A percentile compares a stretch with the other conserved stretches of the same genome.
Conservation (phyloP, 2,329 filamentous ascomycete genomes). For the Neopestalotiopsis sp. region DNA sequence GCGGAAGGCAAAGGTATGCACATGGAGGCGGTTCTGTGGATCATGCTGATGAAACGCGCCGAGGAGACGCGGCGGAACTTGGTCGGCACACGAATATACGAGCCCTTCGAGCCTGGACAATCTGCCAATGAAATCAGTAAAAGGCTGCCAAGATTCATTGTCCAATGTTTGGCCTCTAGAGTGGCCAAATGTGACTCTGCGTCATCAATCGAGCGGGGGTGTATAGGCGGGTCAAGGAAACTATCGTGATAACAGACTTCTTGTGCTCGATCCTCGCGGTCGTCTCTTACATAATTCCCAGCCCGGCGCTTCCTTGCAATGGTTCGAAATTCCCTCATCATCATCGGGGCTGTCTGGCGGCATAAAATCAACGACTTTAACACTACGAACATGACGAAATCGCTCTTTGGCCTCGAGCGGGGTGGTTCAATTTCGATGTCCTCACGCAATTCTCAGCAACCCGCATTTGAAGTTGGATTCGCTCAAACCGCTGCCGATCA, state of each 20-base stretch:
- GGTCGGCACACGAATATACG: background rate
- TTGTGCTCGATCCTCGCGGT: background rate
- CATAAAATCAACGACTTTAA: background rate
- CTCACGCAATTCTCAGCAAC: background rate
- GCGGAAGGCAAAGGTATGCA: conserved; percentile 1
- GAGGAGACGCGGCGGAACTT: conserved; percentile 3
- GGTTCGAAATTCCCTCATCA: no score
- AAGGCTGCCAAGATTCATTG: background rate
- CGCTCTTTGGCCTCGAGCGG: background rate
- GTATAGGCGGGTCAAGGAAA: background rate
- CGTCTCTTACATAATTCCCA: background rate
- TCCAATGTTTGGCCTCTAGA: background rate
- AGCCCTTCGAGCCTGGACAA: background rate
- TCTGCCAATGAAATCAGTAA: no score
- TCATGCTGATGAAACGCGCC: background rate
- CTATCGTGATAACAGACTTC: background rate
- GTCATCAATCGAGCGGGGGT: background rate
- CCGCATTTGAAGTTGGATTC: background rate
- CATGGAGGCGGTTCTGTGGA: background rate
- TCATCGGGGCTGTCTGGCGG: background rate
- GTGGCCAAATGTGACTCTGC: background rate
- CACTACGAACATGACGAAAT: background rate
- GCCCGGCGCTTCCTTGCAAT: no score
- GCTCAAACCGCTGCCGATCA: background rate
- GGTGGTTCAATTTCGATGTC: background rate